Percentiles rank a stretch among this genome's conserved stretches.
phyloP scores from a whole-genome alignment of 192 early-diverging fungal species.

The Oehlia diaphana region DNA sequence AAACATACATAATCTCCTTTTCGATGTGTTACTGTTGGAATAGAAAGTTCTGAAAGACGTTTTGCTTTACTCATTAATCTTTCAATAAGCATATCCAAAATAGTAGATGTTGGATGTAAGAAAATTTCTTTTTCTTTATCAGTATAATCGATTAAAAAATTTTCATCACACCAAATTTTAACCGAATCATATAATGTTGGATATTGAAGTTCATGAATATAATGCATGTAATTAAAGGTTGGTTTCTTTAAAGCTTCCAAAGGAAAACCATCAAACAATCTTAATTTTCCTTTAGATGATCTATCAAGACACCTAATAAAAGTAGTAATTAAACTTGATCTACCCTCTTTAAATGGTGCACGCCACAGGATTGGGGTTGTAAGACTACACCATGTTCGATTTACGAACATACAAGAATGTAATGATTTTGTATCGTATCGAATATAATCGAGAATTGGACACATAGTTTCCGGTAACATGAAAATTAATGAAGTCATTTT shows the following conservation, averaged over 20 bases:
- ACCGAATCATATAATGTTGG: neutral
- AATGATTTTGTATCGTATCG: neutral
- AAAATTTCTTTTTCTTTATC: neutral
- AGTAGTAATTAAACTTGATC: neutral
- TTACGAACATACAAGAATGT: slow-evolving; percentile 1
- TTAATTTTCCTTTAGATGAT: neutral
- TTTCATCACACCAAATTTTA: neutral
- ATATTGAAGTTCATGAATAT: neutral
- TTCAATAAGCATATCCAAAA: neutral
- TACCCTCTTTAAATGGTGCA: neutral
- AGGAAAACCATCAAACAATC: neutral
- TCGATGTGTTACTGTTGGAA: neutral
- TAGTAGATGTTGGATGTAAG: neutral
- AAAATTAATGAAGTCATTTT: neutral
- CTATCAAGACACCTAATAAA: neutral
- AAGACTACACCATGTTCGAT: slow-evolving; percentile 6
- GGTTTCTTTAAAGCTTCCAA: neutral
- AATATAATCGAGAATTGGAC: neutral
- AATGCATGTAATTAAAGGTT: neutral
- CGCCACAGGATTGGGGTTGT: neutral
- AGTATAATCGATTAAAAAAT: neutral
- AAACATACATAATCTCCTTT: neutral
- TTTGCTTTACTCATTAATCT: neutral
- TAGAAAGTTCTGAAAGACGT: neutral
- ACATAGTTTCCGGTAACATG: neutral